These are phyloP conservation scores for Brassica incana DNA, from an alignment of 345 rosid genomes.

Conservation along the genomic window DNA sequence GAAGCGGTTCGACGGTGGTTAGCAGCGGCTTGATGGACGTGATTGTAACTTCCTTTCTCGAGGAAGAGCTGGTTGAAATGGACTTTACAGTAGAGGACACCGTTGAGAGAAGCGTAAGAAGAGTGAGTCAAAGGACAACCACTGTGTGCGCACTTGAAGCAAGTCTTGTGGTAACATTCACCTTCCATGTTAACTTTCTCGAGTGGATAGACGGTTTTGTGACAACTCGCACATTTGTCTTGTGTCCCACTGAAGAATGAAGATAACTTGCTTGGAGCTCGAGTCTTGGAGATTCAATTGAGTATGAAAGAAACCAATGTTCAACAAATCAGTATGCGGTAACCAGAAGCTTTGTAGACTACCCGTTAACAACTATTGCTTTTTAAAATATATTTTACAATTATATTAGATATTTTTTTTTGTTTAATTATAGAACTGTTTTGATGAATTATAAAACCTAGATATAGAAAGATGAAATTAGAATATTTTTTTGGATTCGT, in stretches of 20 bases:
- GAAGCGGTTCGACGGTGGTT: slow-evolving; percentile 61
- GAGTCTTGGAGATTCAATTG: slow-evolving; percentile 48
- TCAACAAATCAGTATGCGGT: too few relatives aligned
- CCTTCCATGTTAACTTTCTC: slow-evolving; percentile 94
- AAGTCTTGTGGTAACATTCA: slow-evolving; percentile 81
- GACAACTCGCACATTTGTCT: slow-evolving; percentile 83
- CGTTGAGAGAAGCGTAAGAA: slow-evolving; percentile 84
- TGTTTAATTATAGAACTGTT: too few relatives aligned
- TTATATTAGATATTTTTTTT: too few relatives aligned
- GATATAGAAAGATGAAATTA: too few relatives aligned
- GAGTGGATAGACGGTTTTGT: slow-evolving; percentile 87
- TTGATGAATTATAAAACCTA: too few relatives aligned
- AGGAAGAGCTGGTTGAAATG: slow-evolving; percentile 90
- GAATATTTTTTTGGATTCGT: too few relatives aligned
- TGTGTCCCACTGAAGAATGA: slow-evolving; percentile 88
- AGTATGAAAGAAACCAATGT: too few relatives aligned
- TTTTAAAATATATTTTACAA: too few relatives aligned
- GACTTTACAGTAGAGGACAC: slow-evolving; percentile 92
- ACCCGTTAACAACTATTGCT: too few relatives aligned
- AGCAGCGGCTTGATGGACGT: slow-evolving; percentile 82
- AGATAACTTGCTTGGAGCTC: slow-evolving; percentile 77
- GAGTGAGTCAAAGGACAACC: slow-evolving; percentile 92
- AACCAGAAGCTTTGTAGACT: too few relatives aligned
- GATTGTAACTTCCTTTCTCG: slow-evolving; percentile 91
- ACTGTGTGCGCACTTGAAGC: slow-evolving; percentile 89